These are phyloP conservation scores for Mortierella sp. DNA, from an alignment of 371 early-diverging fungal genomes.

Conservation along the genomic window DNA sequence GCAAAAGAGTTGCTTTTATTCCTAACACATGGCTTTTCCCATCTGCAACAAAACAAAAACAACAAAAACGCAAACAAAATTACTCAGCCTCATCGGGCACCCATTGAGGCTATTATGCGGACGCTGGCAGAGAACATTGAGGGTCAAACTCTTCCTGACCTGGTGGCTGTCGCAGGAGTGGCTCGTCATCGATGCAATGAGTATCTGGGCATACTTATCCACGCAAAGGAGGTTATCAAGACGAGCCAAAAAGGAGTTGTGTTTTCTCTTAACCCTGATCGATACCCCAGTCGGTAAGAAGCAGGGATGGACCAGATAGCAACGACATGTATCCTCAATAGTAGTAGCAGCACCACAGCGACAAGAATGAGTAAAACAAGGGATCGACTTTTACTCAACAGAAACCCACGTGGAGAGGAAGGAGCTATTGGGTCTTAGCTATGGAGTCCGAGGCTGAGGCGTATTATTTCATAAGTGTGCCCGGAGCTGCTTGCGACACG, in stretches of 20 bases:
- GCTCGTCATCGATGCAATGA: constrained; percentile 56
- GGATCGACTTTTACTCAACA: background rate
- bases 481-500: background rate
- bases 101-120: constrained; percentile 54
- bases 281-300: constrained; percentile 50
- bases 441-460: background rate
- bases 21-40: background rate
- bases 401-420: background rate
- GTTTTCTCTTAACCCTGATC: constrained; percentile 49
- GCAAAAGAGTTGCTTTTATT: background rate
- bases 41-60: background rate
- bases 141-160: constrained; percentile 45
- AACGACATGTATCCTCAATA: background rate
- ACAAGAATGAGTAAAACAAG: background rate
- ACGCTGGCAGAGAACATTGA: constrained; percentile 46
- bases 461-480: background rate
- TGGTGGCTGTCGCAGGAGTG: constrained; percentile 47
- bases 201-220: constrained; percentile 43
- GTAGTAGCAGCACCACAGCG: background rate
- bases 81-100: constrained; percentile 39
- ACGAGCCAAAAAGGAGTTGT: constrained; percentile 45
- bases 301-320: background rate
- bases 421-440: background rate
- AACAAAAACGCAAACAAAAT: background rate
- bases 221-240: constrained; percentile 52